Percentiles rank a stretch among this genome's conserved stretches.
These are phyloP conservation scores for Parathielavia appendiculata DNA, from an alignment of 495 filamentous ascomycete species.

Conservation along the genomic window DNA sequence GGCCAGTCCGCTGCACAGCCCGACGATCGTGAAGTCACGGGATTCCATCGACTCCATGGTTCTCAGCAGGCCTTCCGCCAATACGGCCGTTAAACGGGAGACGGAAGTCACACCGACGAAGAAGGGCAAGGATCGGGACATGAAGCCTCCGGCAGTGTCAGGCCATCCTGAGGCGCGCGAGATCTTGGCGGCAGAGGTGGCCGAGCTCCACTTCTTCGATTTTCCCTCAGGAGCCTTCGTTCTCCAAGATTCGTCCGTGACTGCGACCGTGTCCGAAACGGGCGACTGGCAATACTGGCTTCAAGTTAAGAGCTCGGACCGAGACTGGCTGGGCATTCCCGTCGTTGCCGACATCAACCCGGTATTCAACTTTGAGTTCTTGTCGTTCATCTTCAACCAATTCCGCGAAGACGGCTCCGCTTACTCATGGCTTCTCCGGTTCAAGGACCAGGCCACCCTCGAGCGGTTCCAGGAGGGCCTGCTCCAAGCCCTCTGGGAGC, in stretches of 20 bases:
- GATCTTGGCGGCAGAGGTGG: constrained; percentile 66
- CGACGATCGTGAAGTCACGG: constrained; percentile 47
- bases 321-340: constrained; percentile 82
- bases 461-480: constrained; percentile 90
- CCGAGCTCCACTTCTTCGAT: constrained; percentile 92
- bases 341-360: constrained; percentile 90
- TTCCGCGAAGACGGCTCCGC: constrained; percentile 83
- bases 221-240: constrained; percentile 79
- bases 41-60: constrained; percentile 46
- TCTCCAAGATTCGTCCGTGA: constrained; percentile 66
- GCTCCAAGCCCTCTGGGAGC: constrained; percentile 95
- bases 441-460: constrained; percentile 72
- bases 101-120: constrained; percentile 25
- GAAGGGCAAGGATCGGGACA: constrained; percentile 34
- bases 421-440: constrained; percentile 92
- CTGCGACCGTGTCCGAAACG: constrained; percentile 76
- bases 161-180: constrained; percentile 64
- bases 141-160: constrained; percentile 47
- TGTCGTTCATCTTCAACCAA: constrained; percentile 98
- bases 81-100: constrained; percentile 32
- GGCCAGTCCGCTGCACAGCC: constrained; percentile 71
- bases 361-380: constrained; percentile 96
- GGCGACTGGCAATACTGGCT: constrained; percentile 96
- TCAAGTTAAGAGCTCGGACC: constrained; percentile 70
- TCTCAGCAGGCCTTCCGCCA: constrained; percentile 34